Evolutionary conservation across 148 eudicot species (phyloP), one percentile per base, ranked within the genome.

Genomic region (Persicaria tinctoria): DNA sequence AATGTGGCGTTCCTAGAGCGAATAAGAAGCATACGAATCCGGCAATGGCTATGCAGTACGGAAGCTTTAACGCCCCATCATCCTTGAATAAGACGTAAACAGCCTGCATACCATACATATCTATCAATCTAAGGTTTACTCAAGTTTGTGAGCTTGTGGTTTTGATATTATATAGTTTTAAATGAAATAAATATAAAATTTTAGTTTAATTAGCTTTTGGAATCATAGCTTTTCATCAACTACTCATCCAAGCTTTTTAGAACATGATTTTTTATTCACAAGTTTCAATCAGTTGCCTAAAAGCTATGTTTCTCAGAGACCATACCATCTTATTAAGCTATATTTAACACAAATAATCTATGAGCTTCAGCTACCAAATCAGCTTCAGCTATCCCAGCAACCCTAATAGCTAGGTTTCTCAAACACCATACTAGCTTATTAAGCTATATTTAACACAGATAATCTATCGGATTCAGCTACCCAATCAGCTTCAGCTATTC

Each of bases 1-100:
- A 77, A 83, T 92, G 92, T 46, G 99, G 97, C 50, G 89, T 78
- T n/a, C 89, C 84, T 51, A 92, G 83, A 44, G 99, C 99, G 83
- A 96, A 96, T 66, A 92, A 76, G 63, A 72, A 88, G 80, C 93
- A 96, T 45, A 83, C 89, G 69, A 90, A 20, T 17, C 99, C 99
- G 9, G 97, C 84, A 20, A 96, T 83, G 32, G 75, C 79, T 72
- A 96, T 90, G 76, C 85, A 92, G 77, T 96, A 85, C 0, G 97
- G 97, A 59, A 96, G 97, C 85, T 90, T 96, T 88, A 92, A 73
- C 4, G 56, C 57, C 18, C 74, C 74, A 50, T 87, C 97, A 78
- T 88, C 88, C 75, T 79, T 77, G 75, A 85, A 90, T 68, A 89
- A 80, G 14, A 79, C 86, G 81, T 92, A 95, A 4, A 79, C 62